phyloP scores from a whole-genome alignment of 2,329 filamentous ascomycete species.

The Botrytis galanthina region DNA sequence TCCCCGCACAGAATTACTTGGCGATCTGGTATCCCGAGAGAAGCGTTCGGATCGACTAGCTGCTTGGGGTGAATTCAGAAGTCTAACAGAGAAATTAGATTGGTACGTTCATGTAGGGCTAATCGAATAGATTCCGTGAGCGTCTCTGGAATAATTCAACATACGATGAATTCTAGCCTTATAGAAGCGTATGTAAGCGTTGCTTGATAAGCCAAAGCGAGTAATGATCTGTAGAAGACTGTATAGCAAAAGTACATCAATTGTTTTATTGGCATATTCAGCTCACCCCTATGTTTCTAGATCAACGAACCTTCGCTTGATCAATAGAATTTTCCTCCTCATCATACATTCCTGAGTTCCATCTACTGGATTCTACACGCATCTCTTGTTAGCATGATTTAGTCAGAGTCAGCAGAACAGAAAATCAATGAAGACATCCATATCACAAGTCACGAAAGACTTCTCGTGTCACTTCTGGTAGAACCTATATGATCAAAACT shows the following conservation, averaged over 20 bases:
- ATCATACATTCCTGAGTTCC: too few species aligned
- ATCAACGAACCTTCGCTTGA: background rate
- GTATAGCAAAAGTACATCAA: background rate
- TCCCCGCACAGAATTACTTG: background rate
- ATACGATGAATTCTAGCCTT: background rate
- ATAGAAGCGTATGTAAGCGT: background rate
- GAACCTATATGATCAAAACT: too few species aligned
- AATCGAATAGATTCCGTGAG: background rate
- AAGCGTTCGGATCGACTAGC: background rate
- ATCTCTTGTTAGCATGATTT: too few species aligned
- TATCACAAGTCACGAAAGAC: too few species aligned
- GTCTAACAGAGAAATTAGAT: background rate
- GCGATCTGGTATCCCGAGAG: background rate
- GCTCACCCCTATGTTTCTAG: background rate
- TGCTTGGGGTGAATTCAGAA: background rate
- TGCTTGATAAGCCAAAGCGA: background rate
- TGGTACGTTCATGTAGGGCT: background rate
- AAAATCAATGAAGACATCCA: too few species aligned
- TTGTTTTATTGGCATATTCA: background rate
- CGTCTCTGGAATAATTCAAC: background rate
- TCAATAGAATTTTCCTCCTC: accelerated
- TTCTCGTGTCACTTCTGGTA: too few species aligned
- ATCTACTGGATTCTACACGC: too few species aligned
- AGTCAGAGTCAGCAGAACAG: accelerated
- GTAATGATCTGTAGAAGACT: background rate